Conservation (phyloP, 176 grass and related monocot species). For the Secale cereale region DNA sequence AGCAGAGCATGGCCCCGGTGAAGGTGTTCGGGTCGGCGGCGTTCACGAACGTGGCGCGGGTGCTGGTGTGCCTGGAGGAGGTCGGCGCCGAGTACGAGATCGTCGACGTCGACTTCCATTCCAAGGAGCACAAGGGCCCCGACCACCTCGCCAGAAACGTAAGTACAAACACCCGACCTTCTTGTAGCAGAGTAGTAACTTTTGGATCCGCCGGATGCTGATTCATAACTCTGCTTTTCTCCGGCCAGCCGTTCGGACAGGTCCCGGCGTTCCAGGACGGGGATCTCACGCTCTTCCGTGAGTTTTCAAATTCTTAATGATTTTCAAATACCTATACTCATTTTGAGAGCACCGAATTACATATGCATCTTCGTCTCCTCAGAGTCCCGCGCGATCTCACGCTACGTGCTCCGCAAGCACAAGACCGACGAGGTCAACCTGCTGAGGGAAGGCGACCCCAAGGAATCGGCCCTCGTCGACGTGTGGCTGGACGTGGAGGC, state of each 20-base stretch:
- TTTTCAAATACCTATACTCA: too few species aligned
- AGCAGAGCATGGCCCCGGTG: neutral
- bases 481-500: constrained; percentile 3
- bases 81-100: constrained; percentile 1
- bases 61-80: constrained; percentile 9
- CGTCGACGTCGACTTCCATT: neutral
- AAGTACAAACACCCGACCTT: neutral
- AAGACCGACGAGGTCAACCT: neutral
- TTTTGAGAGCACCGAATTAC: too few species aligned
- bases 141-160: neutral
- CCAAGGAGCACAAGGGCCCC: neutral
- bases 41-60: constrained; percentile 10
- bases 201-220: neutral
- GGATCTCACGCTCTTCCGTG: neutral
- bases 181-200: neutral
- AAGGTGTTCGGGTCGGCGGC: neutral
- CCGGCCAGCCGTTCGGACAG: neutral
- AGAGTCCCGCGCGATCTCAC: neutral
- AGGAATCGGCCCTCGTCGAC: neutral
- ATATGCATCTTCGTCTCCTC: neutral
- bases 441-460: neutral
- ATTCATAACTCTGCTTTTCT: neutral
- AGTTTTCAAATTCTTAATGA: neutral
- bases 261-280: constrained; percentile 3
- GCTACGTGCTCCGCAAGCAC: too few species aligned